These are phyloP conservation scores for Saccharomycopsis amapae DNA, from an alignment of 805 yeast species.

Conservation along the genomic window DNA sequence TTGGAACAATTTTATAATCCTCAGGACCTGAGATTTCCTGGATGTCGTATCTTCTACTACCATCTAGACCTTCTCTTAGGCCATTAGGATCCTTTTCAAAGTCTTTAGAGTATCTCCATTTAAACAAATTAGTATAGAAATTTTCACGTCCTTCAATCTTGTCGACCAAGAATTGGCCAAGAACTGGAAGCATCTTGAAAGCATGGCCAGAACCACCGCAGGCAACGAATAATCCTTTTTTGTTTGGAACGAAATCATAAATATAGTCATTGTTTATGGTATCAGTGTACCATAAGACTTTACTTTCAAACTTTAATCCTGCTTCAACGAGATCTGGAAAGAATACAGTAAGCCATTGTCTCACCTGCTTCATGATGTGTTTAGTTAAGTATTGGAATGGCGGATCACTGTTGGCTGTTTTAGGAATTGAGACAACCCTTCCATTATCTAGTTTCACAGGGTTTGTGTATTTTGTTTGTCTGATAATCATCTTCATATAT, in stretches of 20 bases:
- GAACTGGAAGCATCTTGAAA: slow-evolving; percentile 32
- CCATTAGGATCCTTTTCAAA: neutral
- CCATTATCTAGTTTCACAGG: slow-evolving; percentile 21
- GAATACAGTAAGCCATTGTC: slow-evolving; percentile 24
- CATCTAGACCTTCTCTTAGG: neutral
- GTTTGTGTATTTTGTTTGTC: slow-evolving; percentile 1
- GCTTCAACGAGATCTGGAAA: slow-evolving; percentile 25
- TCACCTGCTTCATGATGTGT: slow-evolving; percentile 22
- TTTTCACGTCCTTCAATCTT: neutral
- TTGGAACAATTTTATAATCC: neutral
- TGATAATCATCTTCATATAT: slow-evolving; percentile 27
- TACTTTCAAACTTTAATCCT: slow-evolving; percentile 23
- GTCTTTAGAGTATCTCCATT: neutral
- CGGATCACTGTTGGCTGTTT: slow-evolving; percentile 22
- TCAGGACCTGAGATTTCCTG: neutral
- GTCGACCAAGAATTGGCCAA: slow-evolving; percentile 25
- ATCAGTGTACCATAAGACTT: slow-evolving; percentile 34
- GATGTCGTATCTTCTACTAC: neutral
- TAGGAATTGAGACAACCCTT: slow-evolving; percentile 18
- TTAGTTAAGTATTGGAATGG: slow-evolving; percentile 26
- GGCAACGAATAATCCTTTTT: slow-evolving; percentile 29
- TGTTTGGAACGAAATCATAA: slow-evolving; percentile 30
- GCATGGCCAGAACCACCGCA: slow-evolving; percentile 37
- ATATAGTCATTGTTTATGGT: slow-evolving; percentile 31
- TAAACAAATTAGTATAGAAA: neutral